Conservation (phyloP, 73 alveolate species). For the Blepharisma japonicum region DNA sequence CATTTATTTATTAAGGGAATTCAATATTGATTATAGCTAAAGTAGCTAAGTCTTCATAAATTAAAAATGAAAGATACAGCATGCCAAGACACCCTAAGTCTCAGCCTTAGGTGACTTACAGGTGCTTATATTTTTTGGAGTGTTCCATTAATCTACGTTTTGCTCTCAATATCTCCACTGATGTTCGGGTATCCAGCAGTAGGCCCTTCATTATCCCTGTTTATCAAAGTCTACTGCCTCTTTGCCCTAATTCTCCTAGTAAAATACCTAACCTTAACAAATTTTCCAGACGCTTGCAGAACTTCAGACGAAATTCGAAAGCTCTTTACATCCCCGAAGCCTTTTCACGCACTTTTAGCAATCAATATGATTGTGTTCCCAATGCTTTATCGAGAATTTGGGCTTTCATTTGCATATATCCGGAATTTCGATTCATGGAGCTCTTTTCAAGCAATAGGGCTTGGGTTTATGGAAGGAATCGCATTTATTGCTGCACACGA, state of each 20-base stretch:
- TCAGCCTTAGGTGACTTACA: no score
- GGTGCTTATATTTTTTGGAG: no score
- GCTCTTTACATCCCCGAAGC: background rate
- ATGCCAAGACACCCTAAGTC: no score
- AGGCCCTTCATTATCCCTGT: no score
- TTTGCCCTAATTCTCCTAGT: background rate
- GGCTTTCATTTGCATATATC: background rate
- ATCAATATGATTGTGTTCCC: background rate
- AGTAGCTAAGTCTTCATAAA: no score
- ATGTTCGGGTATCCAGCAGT: no score
- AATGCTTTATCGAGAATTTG: background rate
- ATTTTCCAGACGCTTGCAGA: background rate
- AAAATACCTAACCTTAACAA: background rate
- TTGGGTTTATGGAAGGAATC: background rate
- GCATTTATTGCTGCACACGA: background rate
- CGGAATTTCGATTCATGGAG: background rate
- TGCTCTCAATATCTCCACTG: no score
- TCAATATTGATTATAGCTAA: no score
- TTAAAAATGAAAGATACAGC: no score
- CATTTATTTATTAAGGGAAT: no score
- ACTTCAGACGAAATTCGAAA: constrained; percentile 23
- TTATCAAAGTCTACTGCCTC: no score
- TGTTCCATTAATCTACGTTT: no score
- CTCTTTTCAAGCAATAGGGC: background rate
- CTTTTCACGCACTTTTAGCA: background rate